phyloP scores from a whole-genome alignment of 1,139 yeast genomes.

The Pneumocystis carinii region DNA sequence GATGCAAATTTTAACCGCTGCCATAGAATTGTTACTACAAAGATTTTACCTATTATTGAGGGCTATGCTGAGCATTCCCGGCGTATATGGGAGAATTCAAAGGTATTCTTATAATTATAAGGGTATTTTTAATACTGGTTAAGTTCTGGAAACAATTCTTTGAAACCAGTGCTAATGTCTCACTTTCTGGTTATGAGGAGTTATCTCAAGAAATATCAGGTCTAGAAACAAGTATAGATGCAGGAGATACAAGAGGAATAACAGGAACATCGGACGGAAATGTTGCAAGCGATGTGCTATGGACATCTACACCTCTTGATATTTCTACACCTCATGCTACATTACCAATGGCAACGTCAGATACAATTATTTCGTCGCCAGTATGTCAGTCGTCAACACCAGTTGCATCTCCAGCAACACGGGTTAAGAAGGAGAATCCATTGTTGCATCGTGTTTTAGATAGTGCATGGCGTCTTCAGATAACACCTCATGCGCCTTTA shows the following conservation, averaged over 20 bases:
- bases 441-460: constrained; percentile 26
- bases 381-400: neutral
- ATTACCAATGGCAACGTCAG: neutral
- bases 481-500: constrained; percentile 19
- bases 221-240: neutral
- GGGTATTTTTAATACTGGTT: constrained; percentile 24
- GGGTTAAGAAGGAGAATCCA: constrained; percentile 8
- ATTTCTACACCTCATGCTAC: constrained; percentile 4
- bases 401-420: neutral
- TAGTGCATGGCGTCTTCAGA: constrained; percentile 25
- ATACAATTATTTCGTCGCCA: neutral
- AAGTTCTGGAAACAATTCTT: constrained; percentile 61
- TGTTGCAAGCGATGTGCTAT: constrained; percentile 6
- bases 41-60: constrained; percentile 46
- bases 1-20: constrained; percentile 56
- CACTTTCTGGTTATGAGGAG: constrained; percentile 44
- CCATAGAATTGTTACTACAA: constrained; percentile 47
- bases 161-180: constrained; percentile 62
- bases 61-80: constrained; percentile 41
- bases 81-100: constrained; percentile 37
- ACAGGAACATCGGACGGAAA: neutral
- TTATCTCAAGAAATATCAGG: neutral
- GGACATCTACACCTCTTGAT: constrained; percentile 13
- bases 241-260: neutral
- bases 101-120: constrained; percentile 7